phyloP scores from a whole-genome alignment of 2,329 filamentous ascomycete species.

The Alternaria metachromatica region DNA sequence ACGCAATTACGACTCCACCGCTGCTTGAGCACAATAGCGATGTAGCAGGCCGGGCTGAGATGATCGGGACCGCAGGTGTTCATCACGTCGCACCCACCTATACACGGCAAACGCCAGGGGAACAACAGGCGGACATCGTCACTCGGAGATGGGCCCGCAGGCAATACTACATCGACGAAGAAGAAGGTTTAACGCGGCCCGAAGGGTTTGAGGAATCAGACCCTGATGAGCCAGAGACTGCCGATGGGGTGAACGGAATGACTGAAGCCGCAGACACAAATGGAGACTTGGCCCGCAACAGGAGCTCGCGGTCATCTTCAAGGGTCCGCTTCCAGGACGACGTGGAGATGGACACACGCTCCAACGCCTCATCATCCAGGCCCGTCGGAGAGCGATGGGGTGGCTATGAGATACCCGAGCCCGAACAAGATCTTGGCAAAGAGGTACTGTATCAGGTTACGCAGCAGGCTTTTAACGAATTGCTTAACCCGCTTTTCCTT shows the following conservation, averaged over 20 bases:
- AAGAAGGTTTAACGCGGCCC: conserved; percentile 68
- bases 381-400: conserved; percentile 74
- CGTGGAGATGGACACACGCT: conserved; percentile 71
- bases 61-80: conserved; percentile 19
- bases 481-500: conserved; percentile 86
- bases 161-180: conserved; percentile 83
- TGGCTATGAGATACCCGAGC: conserved; percentile 78
- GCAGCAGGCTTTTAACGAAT: conserved; percentile 90
- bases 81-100: conserved; percentile 9
- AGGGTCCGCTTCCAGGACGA: conserved; percentile 81
- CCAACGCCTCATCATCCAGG: conserved; percentile 75
- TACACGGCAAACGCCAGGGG: not conserved
- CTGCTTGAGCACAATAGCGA: conserved; percentile 37
- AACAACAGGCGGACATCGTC: conserved; percentile 40
- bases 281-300: not conserved
- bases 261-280: conserved; percentile 28
- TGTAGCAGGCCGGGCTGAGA: conserved; percentile 22
- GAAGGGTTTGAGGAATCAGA: conserved; percentile 21
- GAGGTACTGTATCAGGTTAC: conserved; percentile 91
- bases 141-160: conserved; percentile 76
- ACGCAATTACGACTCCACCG: conserved; percentile 37
- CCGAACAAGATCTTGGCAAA: conserved; percentile 81
- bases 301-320: conserved; percentile 73
- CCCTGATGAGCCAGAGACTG: conserved; percentile 7
- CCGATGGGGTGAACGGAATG: conserved; percentile 13